phyloP scores from a whole-genome alignment of 306 rosid genomes.

The Oemleria cerasiformis region DNA sequence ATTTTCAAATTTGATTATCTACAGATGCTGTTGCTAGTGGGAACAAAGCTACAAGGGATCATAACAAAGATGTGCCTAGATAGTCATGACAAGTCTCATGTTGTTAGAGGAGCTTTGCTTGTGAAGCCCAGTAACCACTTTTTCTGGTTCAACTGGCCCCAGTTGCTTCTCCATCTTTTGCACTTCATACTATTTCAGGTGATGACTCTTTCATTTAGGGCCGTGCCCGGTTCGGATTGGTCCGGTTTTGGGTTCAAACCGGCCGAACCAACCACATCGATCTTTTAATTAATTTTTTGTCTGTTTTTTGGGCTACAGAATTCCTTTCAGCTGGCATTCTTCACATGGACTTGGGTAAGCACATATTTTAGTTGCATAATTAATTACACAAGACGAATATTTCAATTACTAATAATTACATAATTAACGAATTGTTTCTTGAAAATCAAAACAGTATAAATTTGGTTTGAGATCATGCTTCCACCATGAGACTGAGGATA shows the following conservation, averaged over 20 bases:
- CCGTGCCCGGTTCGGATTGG: no score
- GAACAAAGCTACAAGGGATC: constrained; percentile 61
- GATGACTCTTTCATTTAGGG: background rate
- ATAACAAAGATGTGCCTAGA: constrained; percentile 55
- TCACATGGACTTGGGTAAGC: constrained; percentile 64
- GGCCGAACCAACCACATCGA: background rate
- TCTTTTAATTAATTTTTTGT: background rate
- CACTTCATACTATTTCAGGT: constrained; percentile 58
- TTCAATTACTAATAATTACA: background rate
- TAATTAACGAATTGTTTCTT: background rate
- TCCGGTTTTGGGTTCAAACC: background rate
- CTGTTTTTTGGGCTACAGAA: constrained; percentile 38
- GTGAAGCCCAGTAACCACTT: constrained; percentile 51
- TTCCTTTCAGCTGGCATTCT: constrained; percentile 61
- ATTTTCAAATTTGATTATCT: background rate
- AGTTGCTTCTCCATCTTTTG: constrained; percentile 48
- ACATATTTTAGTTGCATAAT: background rate
- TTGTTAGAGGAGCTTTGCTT: constrained; percentile 54
- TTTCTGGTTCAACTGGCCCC: constrained; percentile 58
- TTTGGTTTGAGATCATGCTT: constrained; percentile 63
- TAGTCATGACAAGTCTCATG: constrained; percentile 44
- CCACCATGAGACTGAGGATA: constrained; percentile 41
- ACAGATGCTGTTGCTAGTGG: constrained; percentile 53
- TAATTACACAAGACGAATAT: background rate
- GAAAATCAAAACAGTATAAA: constrained; percentile 30